A percentile compares a stretch with the other conserved stretches of the same genome.
phyloP scores from a whole-genome alignment of 352 stramenopile species.

The Phytophthora agathidicida region DNA sequence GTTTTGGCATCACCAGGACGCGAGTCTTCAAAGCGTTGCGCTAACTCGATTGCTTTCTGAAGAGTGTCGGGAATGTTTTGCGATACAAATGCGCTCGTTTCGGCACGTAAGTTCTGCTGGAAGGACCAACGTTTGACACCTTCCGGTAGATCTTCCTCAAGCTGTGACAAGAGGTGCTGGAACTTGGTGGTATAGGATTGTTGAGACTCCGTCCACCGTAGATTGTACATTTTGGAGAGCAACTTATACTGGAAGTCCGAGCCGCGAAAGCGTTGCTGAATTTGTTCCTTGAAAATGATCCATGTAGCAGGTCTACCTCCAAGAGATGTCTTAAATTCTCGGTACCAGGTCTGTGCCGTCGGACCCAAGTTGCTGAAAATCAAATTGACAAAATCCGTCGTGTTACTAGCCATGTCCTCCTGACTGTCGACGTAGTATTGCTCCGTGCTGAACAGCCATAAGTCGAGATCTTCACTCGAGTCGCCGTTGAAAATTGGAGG shows the following conservation, averaged over 20 bases:
- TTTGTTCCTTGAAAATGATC: background rate
- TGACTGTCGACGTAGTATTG: slow-evolving; percentile 1
- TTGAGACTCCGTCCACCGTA: background rate
- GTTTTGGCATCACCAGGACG: too few relatives aligned
- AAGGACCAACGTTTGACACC: slow-evolving; percentile 5
- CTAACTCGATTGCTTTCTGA: slow-evolving; percentile 1
- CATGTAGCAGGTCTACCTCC: background rate
- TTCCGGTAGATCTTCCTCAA: slow-evolving; percentile 1
- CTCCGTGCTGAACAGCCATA: slow-evolving; percentile 6
- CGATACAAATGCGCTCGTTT: slow-evolving; percentile 4
- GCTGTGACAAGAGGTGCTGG: background rate
- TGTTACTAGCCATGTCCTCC: background rate
- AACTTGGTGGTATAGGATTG: background rate
- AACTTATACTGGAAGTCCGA: slow-evolving; percentile 3
- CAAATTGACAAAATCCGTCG: slow-evolving; percentile 4
- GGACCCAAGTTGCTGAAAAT: slow-evolving; percentile 7
- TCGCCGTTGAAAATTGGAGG: too few relatives aligned
- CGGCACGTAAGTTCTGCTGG: slow-evolving; percentile 1
- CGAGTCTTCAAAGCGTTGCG: background rate
- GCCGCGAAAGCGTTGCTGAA: slow-evolving; percentile 1
- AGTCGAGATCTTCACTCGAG: too few relatives aligned
- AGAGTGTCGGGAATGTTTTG: background rate
- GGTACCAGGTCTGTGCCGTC: slow-evolving; percentile 1
- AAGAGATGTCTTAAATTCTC: slow-evolving; percentile 1
- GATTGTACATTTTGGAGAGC: background rate